phyloP scores from a whole-genome alignment of 768 basidiomycete species.

The Tylopilus subfusipes region DNA sequence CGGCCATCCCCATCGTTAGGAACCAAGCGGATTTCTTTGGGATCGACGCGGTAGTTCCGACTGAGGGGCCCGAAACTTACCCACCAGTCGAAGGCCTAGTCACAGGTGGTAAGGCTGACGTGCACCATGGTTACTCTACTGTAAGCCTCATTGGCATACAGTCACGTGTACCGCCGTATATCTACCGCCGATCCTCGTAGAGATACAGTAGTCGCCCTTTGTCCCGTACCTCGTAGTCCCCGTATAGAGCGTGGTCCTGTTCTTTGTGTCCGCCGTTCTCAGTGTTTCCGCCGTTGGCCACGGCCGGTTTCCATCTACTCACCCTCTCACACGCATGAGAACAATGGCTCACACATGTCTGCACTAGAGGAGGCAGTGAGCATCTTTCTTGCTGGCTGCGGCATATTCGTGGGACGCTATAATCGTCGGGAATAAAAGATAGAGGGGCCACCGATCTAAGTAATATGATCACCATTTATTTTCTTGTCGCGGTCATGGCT shows the following conservation, averaged over 20 bases:
- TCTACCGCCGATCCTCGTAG: no score
- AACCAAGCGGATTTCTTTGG: not conserved
- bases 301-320: not conserved
- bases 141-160: no score
- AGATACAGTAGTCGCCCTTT: no score
- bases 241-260: no score
- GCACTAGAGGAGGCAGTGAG: not conserved
- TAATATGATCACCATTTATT: not conserved
- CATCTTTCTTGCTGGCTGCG: not conserved
- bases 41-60: not conserved
- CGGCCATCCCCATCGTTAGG: no score
- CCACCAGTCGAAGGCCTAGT: not conserved
- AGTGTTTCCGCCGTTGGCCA: no score
- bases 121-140: not conserved
- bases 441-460: not conserved
- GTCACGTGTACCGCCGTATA: no score
- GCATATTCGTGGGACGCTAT: not conserved
- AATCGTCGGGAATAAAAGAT: not conserved
- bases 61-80: not conserved
- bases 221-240: no score
- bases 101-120: not conserved
- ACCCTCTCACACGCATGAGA: not conserved
- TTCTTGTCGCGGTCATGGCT: not conserved
- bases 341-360: not conserved
- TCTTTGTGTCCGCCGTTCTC: no score